Base-by-base conservation (phyloP, 441 rosid genomes). In the Populus hybrid region DNA sequence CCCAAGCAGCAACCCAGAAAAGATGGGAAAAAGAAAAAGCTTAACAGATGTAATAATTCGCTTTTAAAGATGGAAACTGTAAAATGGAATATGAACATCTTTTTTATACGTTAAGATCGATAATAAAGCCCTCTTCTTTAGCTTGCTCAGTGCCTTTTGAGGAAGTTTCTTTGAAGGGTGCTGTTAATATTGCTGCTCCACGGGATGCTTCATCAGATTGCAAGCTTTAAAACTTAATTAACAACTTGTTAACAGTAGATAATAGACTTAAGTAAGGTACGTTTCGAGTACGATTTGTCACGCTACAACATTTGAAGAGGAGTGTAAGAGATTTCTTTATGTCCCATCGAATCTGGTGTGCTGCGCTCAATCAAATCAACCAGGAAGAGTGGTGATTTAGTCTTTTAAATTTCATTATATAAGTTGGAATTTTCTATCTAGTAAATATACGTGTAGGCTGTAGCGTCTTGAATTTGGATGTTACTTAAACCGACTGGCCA, bases 121-220 rank as follows among this genome's bases (percentile, higher is more conserved):
- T 36, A 46, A 14, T 28, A 24, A 61, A 24, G 71, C 34, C 20
- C 72, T 26, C 65, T 42, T n/a, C 30, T 75, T 66, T 76, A 70
- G 26, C 57, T 59, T 23, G 18, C 1, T 7, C 14, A 2, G 21
- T 6, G 8, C 63, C 18, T 26, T 78, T 71, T 46, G 26, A 72
- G 76, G 83, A 84, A 82, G 85, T 77, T 84, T 84, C 81, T 80
- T 71, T 75, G 72, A 42, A 72, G 66, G 0, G 63, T 59, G 73
- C 82, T 75, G 59, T 74, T 24, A 50, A 42, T 61, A 73, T 50
- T 78, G 8, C 3, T 16, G 50, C 50, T 40, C 11, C 14, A 40
- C 14, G 5, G 50, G 50, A 40, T 11, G 67, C 30, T n/a, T 64
- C 67, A 64, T 46, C 5, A 5, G 57, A 46, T 46, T 14, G 6